A percentile compares a stretch with the other conserved stretches of the same genome.
Conservation (phyloP, 345 rosid species). For the Salix udensis region DNA sequence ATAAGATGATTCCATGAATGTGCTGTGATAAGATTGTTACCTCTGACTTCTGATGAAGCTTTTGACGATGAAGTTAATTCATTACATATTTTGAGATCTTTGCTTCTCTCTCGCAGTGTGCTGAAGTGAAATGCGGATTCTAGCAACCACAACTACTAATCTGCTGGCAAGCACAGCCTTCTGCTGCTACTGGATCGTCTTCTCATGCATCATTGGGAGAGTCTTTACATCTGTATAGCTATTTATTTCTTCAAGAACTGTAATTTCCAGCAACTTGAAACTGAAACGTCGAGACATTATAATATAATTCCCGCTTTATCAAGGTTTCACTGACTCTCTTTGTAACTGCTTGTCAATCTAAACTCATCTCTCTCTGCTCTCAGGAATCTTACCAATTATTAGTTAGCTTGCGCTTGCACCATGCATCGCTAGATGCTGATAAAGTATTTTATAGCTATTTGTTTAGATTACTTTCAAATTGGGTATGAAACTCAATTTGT, state of each 20-base stretch:
- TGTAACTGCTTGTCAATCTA: too few species aligned
- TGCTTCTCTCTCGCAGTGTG: slow-evolving; percentile 31
- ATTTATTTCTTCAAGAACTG: background rate
- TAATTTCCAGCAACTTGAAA: background rate
- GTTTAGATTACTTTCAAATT: too few species aligned
- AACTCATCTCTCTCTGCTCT: too few species aligned
- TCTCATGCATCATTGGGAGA: background rate
- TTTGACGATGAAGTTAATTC: background rate
- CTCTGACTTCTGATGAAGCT: too few species aligned
- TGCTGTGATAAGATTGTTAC: background rate
- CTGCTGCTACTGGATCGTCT: background rate
- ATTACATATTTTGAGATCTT: background rate
- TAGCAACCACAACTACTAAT: background rate
- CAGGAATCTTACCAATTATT: too few species aligned
- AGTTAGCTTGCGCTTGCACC: background rate
- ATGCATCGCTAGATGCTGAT: background rate
- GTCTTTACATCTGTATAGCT: background rate
- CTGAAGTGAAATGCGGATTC: slow-evolving; percentile 30
- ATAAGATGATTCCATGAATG: background rate
- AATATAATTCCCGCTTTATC: background rate
- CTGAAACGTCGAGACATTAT: background rate
- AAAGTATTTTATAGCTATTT: too few species aligned
- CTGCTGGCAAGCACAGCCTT: background rate
- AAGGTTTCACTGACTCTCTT: background rate
- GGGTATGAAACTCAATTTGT: too few species aligned